phyloP scores from a whole-genome alignment of 2,329 filamentous ascomycete species.

The Calonectria crousiana region DNA sequence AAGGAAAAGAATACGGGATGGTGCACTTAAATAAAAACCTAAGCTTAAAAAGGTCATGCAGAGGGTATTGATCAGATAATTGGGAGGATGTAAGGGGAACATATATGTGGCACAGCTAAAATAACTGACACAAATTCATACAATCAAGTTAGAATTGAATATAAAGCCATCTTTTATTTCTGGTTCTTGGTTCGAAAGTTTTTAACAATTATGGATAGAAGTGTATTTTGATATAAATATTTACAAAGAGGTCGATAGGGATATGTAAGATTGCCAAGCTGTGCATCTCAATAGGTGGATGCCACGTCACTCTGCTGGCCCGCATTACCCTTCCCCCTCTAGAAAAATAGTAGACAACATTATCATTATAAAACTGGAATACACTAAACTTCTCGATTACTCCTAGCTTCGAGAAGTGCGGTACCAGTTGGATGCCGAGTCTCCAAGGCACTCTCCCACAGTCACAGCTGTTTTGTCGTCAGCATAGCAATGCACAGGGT shows the following conservation, averaged over 20 bases:
- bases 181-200: no score
- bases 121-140: background rate
- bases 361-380: background rate
- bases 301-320: background rate
- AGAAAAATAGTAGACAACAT: background rate
- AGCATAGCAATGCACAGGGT: background rate
- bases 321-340: background rate
- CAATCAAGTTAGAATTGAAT: background rate
- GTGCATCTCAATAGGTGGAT: background rate
- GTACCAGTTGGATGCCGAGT: constrained; percentile 8
- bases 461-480: background rate
- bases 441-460: constrained; percentile 20
- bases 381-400: background rate
- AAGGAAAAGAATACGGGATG: no score
- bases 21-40: no score
- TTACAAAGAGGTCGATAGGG: background rate
- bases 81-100: no score
- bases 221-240: background rate
- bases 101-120: fast-evolving
- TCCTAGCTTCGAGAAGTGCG: constrained; percentile 6
- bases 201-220: background rate
- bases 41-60: no score
- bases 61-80: no score
- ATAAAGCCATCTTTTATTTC: background rate
- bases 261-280: background rate